Conservation (phyloP, 2,329 filamentous ascomycete species). For the Cercospora berteroae region DNA sequence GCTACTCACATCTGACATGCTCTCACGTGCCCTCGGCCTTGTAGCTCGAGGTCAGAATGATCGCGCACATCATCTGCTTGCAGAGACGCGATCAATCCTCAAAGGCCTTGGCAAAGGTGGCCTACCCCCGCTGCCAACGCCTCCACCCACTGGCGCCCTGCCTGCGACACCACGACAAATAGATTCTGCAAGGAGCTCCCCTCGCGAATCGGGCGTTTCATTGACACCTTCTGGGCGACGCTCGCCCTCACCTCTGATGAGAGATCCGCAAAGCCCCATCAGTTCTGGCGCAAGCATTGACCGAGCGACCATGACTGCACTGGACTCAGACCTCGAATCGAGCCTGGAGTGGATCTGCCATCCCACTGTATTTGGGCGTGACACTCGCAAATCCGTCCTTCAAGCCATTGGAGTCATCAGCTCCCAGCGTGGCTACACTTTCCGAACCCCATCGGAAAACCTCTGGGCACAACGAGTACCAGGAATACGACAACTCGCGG, state of each 20-base stretch:
- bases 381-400: slow-evolving; percentile 90
- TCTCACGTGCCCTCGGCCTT: slow-evolving; percentile 84
- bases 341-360: slow-evolving; percentile 97
- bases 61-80: slow-evolving; percentile 84
- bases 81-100: slow-evolving; percentile 89
- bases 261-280: slow-evolving; percentile 45
- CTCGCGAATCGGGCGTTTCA: slow-evolving; percentile 24
- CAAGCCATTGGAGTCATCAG: slow-evolving; percentile 97
- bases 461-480: slow-evolving; percentile 82
- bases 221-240: slow-evolving; percentile 29
- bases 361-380: slow-evolving; percentile 87
- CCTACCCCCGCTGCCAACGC: slow-evolving; percentile 76
- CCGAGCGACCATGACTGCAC: slow-evolving; percentile 71
- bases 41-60: slow-evolving; percentile 92
- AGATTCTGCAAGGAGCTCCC: slow-evolving; percentile 18
- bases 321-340: slow-evolving; percentile 86
- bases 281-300: slow-evolving; percentile 72
- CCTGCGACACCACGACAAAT: slow-evolving; percentile 36
- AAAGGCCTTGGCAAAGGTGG: slow-evolving; percentile 95
- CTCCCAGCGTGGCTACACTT: slow-evolving; percentile 89
- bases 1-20: slow-evolving; percentile 94
- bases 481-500: slow-evolving; percentile 77
- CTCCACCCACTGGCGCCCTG: slow-evolving; percentile 46
- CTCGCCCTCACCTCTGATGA: slow-evolving; percentile 42
- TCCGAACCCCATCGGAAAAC: slow-evolving; percentile 82